Evolutionary conservation across 345 rosid species (phyloP).

Genomic region (Melastoma malabathricum): DNA sequence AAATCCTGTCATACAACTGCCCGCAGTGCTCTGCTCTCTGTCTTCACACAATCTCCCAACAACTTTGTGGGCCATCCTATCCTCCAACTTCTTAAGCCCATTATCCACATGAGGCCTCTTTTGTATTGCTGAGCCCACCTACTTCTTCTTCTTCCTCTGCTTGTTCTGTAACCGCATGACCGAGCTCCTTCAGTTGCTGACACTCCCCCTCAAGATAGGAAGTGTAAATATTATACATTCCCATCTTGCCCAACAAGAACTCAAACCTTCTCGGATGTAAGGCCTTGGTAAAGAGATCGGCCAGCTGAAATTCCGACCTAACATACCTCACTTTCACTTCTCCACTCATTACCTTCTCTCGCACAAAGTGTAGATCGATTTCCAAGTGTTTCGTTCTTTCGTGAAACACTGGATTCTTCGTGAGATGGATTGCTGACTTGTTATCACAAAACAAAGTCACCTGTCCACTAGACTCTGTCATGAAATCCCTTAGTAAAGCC

Average conservation of each 20-base stretch:
- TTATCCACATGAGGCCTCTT: too few species aligned
- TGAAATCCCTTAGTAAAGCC: not conserved
- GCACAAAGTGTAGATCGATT: not conserved
- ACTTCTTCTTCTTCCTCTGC: too few species aligned
- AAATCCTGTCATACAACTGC: too few species aligned
- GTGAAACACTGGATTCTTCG: not conserved
- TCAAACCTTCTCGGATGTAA: not conserved
- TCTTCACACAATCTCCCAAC: too few species aligned
- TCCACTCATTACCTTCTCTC: not conserved
- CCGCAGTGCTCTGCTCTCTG: too few species aligned
- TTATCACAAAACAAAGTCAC: not conserved
- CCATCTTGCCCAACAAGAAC: too few species aligned
- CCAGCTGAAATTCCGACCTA: not conserved
- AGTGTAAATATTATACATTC: not conserved
- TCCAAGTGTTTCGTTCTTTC: not conserved
- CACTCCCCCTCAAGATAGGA: constrained; percentile 1
- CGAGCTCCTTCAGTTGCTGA: too few species aligned
- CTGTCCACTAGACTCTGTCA: too few species aligned
- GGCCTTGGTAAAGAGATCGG: not conserved
- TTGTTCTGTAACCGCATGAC: too few species aligned
- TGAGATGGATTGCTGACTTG: not conserved
- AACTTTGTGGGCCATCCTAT: too few species aligned
- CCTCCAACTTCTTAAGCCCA: too few species aligned
- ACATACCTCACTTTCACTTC: not conserved
- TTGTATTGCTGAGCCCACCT: too few species aligned